Conservation (phyloP, 345 rosid genomes). For the Aurinia saxatilis region DNA sequence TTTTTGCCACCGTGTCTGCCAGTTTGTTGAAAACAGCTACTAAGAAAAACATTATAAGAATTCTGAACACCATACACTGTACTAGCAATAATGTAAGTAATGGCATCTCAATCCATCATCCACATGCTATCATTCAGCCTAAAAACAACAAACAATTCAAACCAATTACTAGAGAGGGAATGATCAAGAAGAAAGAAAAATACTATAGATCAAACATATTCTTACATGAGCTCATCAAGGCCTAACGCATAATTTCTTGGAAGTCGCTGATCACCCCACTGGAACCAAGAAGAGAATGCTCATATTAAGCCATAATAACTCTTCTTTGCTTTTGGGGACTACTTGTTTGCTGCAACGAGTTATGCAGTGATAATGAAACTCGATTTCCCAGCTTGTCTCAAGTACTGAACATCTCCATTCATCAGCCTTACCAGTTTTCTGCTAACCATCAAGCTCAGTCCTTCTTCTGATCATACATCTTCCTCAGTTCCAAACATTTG, state of each 20-base stretch:
- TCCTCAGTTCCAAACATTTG: constrained; percentile 64
- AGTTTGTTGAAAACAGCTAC: constrained; percentile 80
- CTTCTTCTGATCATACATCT: constrained; percentile 66
- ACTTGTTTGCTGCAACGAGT: constrained; percentile 53
- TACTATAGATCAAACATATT: not conserved
- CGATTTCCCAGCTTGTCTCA: constrained; percentile 76
- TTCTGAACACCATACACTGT: no score
- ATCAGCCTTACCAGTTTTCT: constrained; percentile 70
- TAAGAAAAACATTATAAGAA: no score
- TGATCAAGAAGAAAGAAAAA: not conserved
- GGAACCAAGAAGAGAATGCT: constrained; percentile 93
- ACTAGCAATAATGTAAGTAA: no score
- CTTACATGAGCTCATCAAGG: constrained; percentile 87
- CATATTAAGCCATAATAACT: constrained; percentile 3
- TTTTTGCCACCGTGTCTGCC: constrained; percentile 77
- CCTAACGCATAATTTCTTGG: constrained; percentile 67
- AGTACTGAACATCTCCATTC: constrained; percentile 85
- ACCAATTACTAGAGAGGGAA: constrained; percentile 2
- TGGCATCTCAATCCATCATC: no score
- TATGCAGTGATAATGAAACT: constrained; percentile 57
- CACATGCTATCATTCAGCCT: constrained; percentile 92
- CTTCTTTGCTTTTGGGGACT: not conserved
- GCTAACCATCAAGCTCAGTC: constrained; percentile 68
- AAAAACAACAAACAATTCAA: constrained; percentile 18
- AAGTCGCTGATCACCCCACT: constrained; percentile 93